phyloP scores from a whole-genome alignment of 2,329 filamentous ascomycete genomes.

The Ophiosphaerella korrae region DNA sequence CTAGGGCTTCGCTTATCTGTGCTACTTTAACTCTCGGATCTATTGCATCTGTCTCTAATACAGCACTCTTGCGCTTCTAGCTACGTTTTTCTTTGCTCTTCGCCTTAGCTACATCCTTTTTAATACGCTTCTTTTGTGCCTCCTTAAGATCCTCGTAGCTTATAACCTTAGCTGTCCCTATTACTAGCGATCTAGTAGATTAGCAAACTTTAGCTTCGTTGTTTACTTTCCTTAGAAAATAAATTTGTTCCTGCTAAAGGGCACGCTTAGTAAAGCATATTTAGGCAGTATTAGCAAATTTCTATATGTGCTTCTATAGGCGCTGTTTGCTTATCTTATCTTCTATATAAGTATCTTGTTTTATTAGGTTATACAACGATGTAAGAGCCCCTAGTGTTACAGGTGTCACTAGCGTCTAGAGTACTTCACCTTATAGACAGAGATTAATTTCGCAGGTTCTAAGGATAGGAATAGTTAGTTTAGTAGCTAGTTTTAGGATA shows the following conservation, averaged over 20 bases:
- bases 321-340: constrained; percentile 22
- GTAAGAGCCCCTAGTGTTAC: constrained; percentile 23
- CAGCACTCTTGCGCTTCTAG: not conserved
- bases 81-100: not conserved
- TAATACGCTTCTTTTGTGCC: not conserved
- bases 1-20: no score
- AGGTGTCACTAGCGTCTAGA: no score
- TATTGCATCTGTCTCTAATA: no score
- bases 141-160: not conserved
- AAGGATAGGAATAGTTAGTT: no score
- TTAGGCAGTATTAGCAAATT: constrained; percentile 23
- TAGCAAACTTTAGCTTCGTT: constrained; percentile 19
- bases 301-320: constrained; percentile 6
- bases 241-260: constrained; percentile 28
- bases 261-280: constrained; percentile 14
- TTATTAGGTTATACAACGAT: constrained; percentile 21
- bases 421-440: no score
- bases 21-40: no score
- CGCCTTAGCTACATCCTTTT: not conserved
- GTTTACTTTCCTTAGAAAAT: constrained; percentile 32
- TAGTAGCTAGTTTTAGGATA: no score
- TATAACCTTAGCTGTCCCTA: not conserved
- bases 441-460: no score
- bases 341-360: constrained; percentile 18
- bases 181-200: not conserved